phyloP scores from a whole-genome alignment of 352 stramenopile species.

The Phytophthora colocasiae region DNA sequence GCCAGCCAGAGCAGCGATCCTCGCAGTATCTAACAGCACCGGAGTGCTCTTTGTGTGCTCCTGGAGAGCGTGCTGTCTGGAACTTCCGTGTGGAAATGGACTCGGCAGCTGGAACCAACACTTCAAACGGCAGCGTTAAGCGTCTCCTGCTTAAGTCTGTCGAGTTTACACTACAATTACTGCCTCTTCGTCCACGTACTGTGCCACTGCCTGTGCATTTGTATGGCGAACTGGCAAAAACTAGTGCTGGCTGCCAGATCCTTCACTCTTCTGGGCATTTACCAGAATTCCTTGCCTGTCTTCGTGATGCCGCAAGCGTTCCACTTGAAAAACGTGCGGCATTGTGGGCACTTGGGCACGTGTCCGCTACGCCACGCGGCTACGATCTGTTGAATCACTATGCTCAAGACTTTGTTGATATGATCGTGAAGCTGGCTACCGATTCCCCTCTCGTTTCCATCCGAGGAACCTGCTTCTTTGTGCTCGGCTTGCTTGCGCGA shows the following conservation, averaged over 20 bases:
- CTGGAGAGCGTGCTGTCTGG: slow-evolving; percentile 86
- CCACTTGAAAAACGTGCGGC: slow-evolving; percentile 88
- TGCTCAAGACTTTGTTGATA: slow-evolving; percentile 81
- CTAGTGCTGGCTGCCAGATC: slow-evolving; percentile 81
- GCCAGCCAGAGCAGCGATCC: slow-evolving; percentile 82
- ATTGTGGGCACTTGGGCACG: slow-evolving; percentile 85
- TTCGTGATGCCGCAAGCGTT: slow-evolving; percentile 83
- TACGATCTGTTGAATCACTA: slow-evolving; percentile 87
- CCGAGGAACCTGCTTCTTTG: slow-evolving; percentile 88
- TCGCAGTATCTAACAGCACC: slow-evolving; percentile 68
- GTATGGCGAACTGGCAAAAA: slow-evolving; percentile 90
- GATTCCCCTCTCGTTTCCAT: slow-evolving; percentile 86
- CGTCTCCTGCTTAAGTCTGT: slow-evolving; percentile 89
- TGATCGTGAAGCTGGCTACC: slow-evolving; percentile 88
- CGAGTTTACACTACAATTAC: slow-evolving; percentile 88
- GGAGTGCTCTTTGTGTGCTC: slow-evolving; percentile 80
- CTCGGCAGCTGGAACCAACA: slow-evolving; percentile 48
- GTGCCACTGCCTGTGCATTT: slow-evolving; percentile 85
- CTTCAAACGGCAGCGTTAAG: slow-evolving; percentile 62
- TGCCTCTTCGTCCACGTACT: slow-evolving; percentile 78
- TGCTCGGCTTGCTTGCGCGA: slow-evolving; percentile 77
- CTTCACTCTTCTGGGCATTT: slow-evolving; percentile 82
- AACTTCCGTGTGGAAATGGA: slow-evolving; percentile 92
- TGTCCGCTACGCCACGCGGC: slow-evolving; percentile 76
- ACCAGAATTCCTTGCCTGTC: slow-evolving; percentile 81